A percentile compares a stretch with the other conserved stretches of the same genome.
Conservation (phyloP, 129 eudicot species). For the Flaveria linearis region DNA sequence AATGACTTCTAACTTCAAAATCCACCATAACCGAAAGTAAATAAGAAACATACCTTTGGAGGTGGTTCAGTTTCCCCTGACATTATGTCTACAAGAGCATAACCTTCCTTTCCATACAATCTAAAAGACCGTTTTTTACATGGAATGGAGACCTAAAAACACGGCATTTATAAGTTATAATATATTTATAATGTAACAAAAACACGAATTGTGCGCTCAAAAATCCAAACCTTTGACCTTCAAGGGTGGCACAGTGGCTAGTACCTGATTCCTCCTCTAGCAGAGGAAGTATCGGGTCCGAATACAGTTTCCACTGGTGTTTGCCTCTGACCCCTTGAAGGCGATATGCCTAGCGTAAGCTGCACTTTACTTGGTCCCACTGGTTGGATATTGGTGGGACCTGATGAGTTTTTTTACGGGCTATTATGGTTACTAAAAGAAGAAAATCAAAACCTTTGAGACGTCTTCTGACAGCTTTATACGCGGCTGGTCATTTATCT, state of each 20-base stretch:
- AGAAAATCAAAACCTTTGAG: conserved; percentile 66
- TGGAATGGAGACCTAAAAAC: conserved; percentile 89
- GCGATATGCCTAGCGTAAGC: neutral
- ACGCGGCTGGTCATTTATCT: conserved; percentile 91
- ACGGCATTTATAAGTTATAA: conserved; percentile 1
- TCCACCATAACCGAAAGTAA: neutral
- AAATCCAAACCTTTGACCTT: neutral
- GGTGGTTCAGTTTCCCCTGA: conserved; percentile 94
- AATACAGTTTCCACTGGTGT: neutral
- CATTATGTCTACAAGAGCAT: conserved; percentile 92
- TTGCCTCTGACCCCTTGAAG: neutral
- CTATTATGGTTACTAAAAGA: neutral
- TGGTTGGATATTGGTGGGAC: neutral
- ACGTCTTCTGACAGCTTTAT: conserved; percentile 96
- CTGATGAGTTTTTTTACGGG: neutral
- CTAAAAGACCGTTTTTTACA: conserved; percentile 90
- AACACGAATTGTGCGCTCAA: neutral
- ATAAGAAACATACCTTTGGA: conserved; percentile 66
- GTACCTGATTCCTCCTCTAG: neutral
- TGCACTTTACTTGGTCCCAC: neutral
- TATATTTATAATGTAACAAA: neutral
- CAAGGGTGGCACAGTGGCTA: neutral
- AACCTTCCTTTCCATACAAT: conserved; percentile 96
- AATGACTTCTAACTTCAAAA: neutral
- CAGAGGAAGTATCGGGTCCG: neutral